Conservation (phyloP, 2,329 filamentous ascomycete species). For the Xylaria polymorpha region DNA sequence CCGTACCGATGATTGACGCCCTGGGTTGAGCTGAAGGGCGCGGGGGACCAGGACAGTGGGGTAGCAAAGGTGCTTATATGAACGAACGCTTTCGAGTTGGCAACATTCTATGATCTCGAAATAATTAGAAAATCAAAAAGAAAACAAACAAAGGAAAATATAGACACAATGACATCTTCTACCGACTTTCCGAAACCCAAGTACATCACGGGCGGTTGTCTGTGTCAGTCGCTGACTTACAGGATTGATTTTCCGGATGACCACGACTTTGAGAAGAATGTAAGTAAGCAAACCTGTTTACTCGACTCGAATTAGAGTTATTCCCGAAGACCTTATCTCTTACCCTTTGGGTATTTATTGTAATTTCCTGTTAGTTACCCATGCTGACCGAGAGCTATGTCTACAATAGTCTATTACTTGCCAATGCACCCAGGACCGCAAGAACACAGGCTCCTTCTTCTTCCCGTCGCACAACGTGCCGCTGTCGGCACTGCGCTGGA, state of each 20-base stretch:
- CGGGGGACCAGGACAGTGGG: background rate
- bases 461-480: constrained; percentile 55
- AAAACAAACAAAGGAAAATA: background rate
- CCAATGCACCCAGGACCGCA: constrained; percentile 67
- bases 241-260: constrained; percentile 57
- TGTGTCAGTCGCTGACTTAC: constrained; percentile 63
- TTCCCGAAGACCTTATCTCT: background rate
- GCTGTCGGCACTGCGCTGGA: constrained; percentile 48
- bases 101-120: background rate
- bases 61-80: constrained; percentile 1
- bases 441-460: constrained; percentile 61
- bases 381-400: background rate
- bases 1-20: constrained; percentile 13
- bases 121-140: background rate
- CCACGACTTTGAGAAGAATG: constrained; percentile 56
- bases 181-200: constrained; percentile 36
- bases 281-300: constrained; percentile 31
- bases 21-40: constrained; percentile 26
- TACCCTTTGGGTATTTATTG: no score
- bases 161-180: constrained; percentile 21
- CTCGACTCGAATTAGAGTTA: background rate
- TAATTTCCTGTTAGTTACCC: background rate
- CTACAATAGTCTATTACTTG: constrained; percentile 57
- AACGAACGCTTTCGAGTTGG: background rate
- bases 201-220: constrained; percentile 62